These are phyloP conservation scores for Ophiostoma triangulosporum DNA, from an alignment of 2,329 filamentous ascomycete genomes.

Conservation along the genomic window DNA sequence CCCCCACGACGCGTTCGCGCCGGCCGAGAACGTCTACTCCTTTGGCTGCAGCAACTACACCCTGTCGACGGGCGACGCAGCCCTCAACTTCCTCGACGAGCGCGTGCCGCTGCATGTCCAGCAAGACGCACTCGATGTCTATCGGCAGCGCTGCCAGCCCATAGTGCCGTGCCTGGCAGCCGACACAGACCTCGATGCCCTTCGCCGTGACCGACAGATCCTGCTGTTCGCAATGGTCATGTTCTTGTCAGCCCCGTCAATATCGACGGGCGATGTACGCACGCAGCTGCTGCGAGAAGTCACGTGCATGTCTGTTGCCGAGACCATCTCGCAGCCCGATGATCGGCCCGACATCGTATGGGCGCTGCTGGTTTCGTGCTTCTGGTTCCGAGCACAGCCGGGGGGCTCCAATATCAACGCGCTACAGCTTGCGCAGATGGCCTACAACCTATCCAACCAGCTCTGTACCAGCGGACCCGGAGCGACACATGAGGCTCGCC, in stretches of 20 bases:
- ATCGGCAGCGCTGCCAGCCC: neutral
- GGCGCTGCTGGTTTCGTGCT: conserved; percentile 1
- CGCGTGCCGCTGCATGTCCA: neutral
- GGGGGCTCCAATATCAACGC: conserved; percentile 1
- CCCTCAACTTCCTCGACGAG: conserved; percentile 2
- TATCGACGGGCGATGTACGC: neutral
- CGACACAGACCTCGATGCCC: neutral
- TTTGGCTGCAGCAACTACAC: neutral
- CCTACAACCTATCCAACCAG: neutral
- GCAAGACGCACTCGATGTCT: neutral
- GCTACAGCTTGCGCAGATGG: conserved; percentile 4
- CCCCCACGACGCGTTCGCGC: neutral
- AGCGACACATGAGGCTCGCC: neutral
- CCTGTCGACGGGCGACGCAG: neutral
- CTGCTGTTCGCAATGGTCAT: conserved; percentile 1
- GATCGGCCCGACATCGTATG: neutral
- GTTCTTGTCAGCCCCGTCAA: neutral
- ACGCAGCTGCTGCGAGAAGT: neutral
- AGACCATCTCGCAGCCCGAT: conserved; percentile 1
- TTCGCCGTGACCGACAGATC: neutral
- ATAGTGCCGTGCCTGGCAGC: neutral
- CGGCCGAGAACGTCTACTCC: neutral
- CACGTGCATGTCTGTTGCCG: conserved; percentile 4
- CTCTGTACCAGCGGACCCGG: neutral
- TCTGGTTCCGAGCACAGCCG: conserved; percentile 1